phyloP scores from a whole-genome alignment of 129 eudicot species.

The Centrapalus pauciflorus region DNA sequence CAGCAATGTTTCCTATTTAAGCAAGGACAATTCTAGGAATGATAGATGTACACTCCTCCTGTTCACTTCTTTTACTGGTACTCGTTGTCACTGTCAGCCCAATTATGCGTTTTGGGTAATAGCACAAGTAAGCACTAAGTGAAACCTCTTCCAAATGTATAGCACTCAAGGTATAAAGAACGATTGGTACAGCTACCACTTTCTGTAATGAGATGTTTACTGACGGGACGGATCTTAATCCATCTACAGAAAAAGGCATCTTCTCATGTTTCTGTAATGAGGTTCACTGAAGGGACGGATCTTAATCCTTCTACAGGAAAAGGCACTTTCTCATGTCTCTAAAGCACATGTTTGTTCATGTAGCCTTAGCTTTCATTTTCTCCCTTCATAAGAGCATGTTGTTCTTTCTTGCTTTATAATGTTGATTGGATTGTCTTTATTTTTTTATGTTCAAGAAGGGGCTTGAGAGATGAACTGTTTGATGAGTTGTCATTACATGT shows the following conservation, averaged over 20 bases:
- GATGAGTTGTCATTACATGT: background rate
- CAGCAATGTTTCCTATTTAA: background rate
- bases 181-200: too few species aligned
- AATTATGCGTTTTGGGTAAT: background rate
- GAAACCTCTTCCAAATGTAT: background rate
- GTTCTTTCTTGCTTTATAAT: background rate
- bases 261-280: too few species aligned
- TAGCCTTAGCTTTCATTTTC: background rate
- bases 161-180: background rate
- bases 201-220: too few species aligned
- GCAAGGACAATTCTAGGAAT: background rate
- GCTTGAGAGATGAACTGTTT: background rate
- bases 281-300: too few species aligned
- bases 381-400: background rate
- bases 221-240: too few species aligned
- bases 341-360: background rate
- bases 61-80: background rate
- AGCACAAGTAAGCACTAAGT: background rate
- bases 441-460: background rate
- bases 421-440: background rate
- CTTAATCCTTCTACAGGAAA: too few species aligned
- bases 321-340: background rate
- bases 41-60: background rate
- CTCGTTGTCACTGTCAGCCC: background rate
- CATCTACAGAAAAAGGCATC: too few species aligned